Evolutionary conservation across 306 rosid species (phyloP).

Genomic region (Gleditsia sinensis): DNA sequence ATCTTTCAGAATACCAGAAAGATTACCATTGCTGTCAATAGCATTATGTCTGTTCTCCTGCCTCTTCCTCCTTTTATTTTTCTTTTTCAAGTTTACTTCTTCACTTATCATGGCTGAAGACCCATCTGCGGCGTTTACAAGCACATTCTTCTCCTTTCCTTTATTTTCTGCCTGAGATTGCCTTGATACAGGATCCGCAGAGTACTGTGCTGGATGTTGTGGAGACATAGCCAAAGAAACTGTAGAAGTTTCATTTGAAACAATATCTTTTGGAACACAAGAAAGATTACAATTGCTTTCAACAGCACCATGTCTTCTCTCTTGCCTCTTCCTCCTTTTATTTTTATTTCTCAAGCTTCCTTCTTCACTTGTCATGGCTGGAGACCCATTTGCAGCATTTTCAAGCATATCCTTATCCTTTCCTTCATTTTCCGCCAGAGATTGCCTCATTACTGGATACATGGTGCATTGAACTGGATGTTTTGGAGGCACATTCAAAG

Average conservation of each 20-base stretch:
- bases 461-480: slow-evolving; percentile 22
- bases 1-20: no score
- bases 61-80: no score
- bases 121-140: slow-evolving; percentile 13
- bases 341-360: not conserved
- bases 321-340: slow-evolving; percentile 30
- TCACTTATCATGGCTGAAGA: no score
- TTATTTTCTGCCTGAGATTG: slow-evolving; percentile 31
- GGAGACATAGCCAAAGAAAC: slow-evolving; percentile 28
- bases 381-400: slow-evolving; percentile 1
- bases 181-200: slow-evolving; percentile 29
- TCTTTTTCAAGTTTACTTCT: no score
- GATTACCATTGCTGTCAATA: no score
- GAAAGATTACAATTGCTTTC: slow-evolving; percentile 30
- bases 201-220: slow-evolving; percentile 26
- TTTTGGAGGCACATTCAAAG: slow-evolving; percentile 5
- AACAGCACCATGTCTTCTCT: not conserved
- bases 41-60: no score
- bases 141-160: slow-evolving; percentile 21
- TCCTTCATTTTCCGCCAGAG: not conserved
- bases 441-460: slow-evolving; percentile 20
- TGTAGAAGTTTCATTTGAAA: slow-evolving; percentile 23
- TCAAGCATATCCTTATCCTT: not conserved
- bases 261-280: slow-evolving; percentile 19
- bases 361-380: slow-evolving; percentile 25